Evolutionary conservation across 352 stramenopile genomes (phyloP).

Genomic region (Phytophthora cryptogea): DNA sequence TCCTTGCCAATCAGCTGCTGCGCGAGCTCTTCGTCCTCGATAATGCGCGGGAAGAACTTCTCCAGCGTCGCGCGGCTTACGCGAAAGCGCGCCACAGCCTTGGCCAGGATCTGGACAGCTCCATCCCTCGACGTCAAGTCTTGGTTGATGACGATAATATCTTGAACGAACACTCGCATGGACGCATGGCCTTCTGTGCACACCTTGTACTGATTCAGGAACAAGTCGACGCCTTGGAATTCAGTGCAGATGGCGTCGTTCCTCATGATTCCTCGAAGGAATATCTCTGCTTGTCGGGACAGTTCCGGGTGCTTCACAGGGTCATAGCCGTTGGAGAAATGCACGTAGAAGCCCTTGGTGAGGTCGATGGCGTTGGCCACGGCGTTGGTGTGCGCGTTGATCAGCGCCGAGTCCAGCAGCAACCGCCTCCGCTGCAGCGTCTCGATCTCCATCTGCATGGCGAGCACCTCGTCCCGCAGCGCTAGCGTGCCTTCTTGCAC

Average conservation of each 20-base stretch:
- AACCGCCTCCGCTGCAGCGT: constrained; percentile 40
- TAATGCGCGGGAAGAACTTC: constrained; percentile 53
- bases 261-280: constrained; percentile 47
- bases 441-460: constrained; percentile 41
- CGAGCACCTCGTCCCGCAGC: constrained; percentile 27
- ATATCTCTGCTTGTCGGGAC: constrained; percentile 29
- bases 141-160: constrained; percentile 32
- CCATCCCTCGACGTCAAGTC: constrained; percentile 21
- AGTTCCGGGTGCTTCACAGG: constrained; percentile 22
- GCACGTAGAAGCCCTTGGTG: constrained; percentile 46
- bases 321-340: constrained; percentile 49
- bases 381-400: constrained; percentile 40
- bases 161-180: constrained; percentile 34
- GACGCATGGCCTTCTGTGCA: constrained; percentile 36
- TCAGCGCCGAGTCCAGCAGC: constrained; percentile 37
- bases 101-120: constrained; percentile 44
- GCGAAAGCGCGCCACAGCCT: constrained; percentile 42
- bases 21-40: constrained; percentile 53
- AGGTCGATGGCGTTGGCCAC: constrained; percentile 39
- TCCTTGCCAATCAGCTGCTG: constrained; percentile 63
- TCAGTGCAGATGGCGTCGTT: constrained; percentile 54
- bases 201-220: constrained; percentile 52
- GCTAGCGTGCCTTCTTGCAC: neutral
- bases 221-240: constrained; percentile 57
- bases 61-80: constrained; percentile 52